Conservation (phyloP, 139 green algal species). For the Tetradesmus obliquus region DNA sequence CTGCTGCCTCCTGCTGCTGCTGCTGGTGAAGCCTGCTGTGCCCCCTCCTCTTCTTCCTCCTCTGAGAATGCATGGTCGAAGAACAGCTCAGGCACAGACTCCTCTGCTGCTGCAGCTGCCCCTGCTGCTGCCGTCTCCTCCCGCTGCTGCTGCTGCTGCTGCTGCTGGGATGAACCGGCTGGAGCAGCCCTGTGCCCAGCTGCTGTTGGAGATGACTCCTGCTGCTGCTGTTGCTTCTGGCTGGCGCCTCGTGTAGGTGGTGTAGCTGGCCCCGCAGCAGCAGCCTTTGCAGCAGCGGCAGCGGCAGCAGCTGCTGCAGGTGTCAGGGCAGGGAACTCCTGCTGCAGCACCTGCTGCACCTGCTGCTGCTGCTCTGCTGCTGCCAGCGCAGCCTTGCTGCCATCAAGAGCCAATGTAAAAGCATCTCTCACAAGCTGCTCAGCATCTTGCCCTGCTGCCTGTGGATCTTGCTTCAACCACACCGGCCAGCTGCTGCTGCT, state of each 20-base stretch:
- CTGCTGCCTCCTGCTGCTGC: conserved; percentile 13
- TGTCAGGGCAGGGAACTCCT: not conserved
- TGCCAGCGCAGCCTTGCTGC: conserved; percentile 23
- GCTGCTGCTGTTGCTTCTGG: conserved; percentile 12
- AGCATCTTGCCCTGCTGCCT: conserved; percentile 20
- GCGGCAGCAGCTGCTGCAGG: not conserved
- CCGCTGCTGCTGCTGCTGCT: conserved; percentile 14
- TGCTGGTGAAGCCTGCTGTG: not conserved
- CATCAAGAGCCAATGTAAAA: conserved; percentile 20
- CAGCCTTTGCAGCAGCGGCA: not conserved
- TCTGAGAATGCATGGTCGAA: conserved; percentile 66
- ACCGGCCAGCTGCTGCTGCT: conserved; percentile 23
- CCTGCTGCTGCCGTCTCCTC: not conserved
- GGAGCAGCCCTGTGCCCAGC: not conserved
- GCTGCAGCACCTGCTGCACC: conserved; percentile 16
- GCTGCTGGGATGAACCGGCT: conserved; percentile 15
- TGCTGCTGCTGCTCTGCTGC: conserved; percentile 32
- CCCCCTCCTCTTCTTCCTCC: conserved; percentile 50
- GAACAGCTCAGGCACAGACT: conserved; percentile 20
- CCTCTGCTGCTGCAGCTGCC: not conserved
- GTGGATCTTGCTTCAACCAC: conserved; percentile 11
- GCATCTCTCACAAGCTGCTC: conserved; percentile 43
- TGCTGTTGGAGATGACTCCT: not conserved
- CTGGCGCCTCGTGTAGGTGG: not conserved
- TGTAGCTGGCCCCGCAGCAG: not conserved